Percentiles rank a stretch among this genome's conserved stretches.
Evolutionary conservation across 345 rosid genomes (phyloP).

Genomic region (Clausena lansium): DNA sequence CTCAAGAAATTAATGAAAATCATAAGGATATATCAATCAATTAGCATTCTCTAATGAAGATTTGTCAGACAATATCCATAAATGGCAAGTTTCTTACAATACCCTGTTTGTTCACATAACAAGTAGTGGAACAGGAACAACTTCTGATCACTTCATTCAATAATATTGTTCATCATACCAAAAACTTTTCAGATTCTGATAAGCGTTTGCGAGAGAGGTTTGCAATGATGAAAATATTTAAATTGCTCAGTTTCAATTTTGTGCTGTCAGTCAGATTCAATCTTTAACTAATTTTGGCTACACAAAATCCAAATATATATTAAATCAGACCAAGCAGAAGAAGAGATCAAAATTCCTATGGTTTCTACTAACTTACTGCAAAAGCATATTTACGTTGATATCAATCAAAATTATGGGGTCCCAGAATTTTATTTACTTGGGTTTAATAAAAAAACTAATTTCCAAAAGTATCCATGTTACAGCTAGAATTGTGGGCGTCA

Average conservation of each 20-base stretch:
- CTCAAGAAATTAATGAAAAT: too few species aligned
- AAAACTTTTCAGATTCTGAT: constrained; percentile 2
- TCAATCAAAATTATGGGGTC: neutral
- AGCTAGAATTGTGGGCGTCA: neutral
- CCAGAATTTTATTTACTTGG: neutral
- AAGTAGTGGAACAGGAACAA: neutral
- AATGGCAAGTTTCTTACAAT: neutral
- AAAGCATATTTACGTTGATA: neutral
- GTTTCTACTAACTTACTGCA: neutral
- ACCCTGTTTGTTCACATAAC: neutral
- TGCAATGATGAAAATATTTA: neutral
- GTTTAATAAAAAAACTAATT: neutral
- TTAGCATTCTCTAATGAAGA: neutral
- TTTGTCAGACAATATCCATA: neutral
- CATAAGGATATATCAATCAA: too few species aligned
- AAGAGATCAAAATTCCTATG: neutral
- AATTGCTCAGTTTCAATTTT: neutral
- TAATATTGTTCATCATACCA: neutral
- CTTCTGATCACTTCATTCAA: neutral
- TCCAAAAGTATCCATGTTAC: neutral
- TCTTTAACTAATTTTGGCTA: neutral
- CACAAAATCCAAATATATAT: neutral
- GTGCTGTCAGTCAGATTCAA: neutral
- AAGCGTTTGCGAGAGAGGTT: neutral
- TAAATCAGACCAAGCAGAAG: neutral